Conservation (phyloP, 2,329 filamentous ascomycete species). For the Achaetomium macrosporum region DNA sequence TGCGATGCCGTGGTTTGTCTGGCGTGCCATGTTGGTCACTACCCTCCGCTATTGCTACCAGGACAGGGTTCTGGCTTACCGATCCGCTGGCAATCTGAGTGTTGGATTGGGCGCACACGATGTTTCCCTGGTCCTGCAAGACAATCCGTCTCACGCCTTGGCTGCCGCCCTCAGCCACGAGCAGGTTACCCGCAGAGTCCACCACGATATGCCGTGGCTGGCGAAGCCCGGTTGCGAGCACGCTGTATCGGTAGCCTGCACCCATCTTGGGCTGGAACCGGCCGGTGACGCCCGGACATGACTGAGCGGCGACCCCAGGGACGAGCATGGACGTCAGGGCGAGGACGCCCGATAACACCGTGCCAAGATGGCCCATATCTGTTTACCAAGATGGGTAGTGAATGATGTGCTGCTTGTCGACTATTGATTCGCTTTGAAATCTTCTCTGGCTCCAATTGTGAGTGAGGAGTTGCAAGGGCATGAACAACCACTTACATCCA, state of each 20-base stretch:
- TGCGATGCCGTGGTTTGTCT: slow-evolving; percentile 30
- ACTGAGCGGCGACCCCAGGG: slow-evolving; percentile 8
- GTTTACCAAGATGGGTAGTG: no score
- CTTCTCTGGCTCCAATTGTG: no score
- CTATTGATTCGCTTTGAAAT: no score
- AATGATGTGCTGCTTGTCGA: no score
- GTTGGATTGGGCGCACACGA: slow-evolving; percentile 19
- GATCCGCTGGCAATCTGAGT: slow-evolving; percentile 12
- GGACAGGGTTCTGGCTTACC: slow-evolving; percentile 4
- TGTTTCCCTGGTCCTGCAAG: slow-evolving; percentile 15
- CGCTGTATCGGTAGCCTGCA: slow-evolving; percentile 17
- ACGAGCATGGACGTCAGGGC: slow-evolving; percentile 7
- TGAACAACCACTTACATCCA: no score
- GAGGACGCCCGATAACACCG: slow-evolving; percentile 1
- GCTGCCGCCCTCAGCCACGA: slow-evolving; percentile 21
- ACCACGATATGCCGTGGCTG: slow-evolving; percentile 20
- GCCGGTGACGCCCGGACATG: slow-evolving; percentile 14
- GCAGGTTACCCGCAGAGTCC: slow-evolving; percentile 19
- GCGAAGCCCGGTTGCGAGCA: slow-evolving; percentile 20
- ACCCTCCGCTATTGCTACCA: no score
- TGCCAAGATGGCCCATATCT: slow-evolving; percentile 6
- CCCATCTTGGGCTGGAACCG: slow-evolving; percentile 20
- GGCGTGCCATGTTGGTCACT: background rate
- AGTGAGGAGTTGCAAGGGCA: no score
- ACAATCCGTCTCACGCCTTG: slow-evolving; percentile 16